Evolutionary conservation across 2,329 filamentous ascomycete species (phyloP).

Genomic region (Neonectria hederae): DNA sequence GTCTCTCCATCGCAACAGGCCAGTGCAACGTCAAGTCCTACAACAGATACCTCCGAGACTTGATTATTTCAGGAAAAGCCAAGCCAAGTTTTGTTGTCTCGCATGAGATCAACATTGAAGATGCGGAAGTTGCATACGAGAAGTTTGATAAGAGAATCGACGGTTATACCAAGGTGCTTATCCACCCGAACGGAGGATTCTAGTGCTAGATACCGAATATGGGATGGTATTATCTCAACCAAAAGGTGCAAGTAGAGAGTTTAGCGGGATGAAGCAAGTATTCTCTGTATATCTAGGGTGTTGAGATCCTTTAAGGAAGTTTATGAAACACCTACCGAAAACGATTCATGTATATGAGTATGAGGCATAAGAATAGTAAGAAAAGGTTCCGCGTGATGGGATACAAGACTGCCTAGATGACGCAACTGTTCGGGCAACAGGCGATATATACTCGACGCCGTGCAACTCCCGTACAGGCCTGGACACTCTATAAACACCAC

Average conservation of each 20-base stretch:
- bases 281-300: constrained; percentile 18
- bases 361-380: too few species aligned
- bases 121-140: constrained; percentile 68
- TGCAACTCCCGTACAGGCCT: not conserved
- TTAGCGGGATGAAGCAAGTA: not conserved
- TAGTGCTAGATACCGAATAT: not conserved
- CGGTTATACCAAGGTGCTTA: constrained; percentile 74
- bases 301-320: constrained; percentile 4
- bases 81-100: constrained; percentile 74
- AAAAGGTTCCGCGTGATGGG: too few species aligned
- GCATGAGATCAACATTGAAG: constrained; percentile 70
- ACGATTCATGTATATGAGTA: too few species aligned
- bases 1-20: constrained; percentile 67
- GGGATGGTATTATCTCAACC: not conserved
- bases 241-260: not conserved
- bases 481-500: not conserved
- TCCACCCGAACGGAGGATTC: constrained; percentile 68
- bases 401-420: too few species aligned
- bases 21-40: constrained; percentile 76
- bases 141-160: constrained; percentile 74
- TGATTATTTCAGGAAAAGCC: constrained; percentile 71
- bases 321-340: too few species aligned
- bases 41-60: constrained; percentile 71
- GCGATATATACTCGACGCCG: constrained; percentile 16
- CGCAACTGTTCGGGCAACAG: constrained; percentile 6